Evolutionary conservation across 2,329 filamentous ascomycete species (phyloP), one percentile per base, ranked within the genome.

Genomic region (Gyromitra esculenta): DNA sequence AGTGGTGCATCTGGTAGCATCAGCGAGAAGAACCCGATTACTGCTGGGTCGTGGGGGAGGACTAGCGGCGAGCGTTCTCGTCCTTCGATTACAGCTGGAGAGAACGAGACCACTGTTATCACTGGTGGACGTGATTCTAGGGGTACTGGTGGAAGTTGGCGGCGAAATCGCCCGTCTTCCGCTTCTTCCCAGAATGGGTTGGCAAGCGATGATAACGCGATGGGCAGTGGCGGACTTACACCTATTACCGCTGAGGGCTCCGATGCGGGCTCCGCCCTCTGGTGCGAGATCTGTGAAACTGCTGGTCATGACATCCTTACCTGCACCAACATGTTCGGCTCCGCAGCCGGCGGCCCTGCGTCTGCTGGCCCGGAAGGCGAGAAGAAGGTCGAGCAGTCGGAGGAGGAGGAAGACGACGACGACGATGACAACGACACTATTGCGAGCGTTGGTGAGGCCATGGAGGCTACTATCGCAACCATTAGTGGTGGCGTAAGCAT

Each of bases 201-300:
- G 63, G 56, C 39, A 37, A 45, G 52, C 15, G 43, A 39, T 13
- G 73, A 66, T 41, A 52, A 64, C 21, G 39, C 15, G 57, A 52
- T 63, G 43, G 56, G 73, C 4, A 76, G 63, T 25, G 76, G 73
- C 15, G 76, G 73, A 18, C 73, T 78, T 15, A 77, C 78, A 1
- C 78, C 78, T 8, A 79, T 77, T 25, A 76, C 78, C 31, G 75
- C 73, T 1, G 77, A 75, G 35, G 70, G 91, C 83, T 92, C 91
- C 48, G 89, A 88, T 37, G 92, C 91, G 50, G 92, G 94, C 82
- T 90, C 87, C 81, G 89, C 87, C 15, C 87, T 94, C 78, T 97
- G 92, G 92, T 98, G 95, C 84, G 96, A 98, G 84, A 96, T 98
- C 78, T 98, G 95, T 85, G 94, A 97, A 85, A 92, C 92, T 43